These are phyloP conservation scores for Solanum etuberosum DNA, from an alignment of 257 asterid species.

Conservation along the genomic window DNA sequence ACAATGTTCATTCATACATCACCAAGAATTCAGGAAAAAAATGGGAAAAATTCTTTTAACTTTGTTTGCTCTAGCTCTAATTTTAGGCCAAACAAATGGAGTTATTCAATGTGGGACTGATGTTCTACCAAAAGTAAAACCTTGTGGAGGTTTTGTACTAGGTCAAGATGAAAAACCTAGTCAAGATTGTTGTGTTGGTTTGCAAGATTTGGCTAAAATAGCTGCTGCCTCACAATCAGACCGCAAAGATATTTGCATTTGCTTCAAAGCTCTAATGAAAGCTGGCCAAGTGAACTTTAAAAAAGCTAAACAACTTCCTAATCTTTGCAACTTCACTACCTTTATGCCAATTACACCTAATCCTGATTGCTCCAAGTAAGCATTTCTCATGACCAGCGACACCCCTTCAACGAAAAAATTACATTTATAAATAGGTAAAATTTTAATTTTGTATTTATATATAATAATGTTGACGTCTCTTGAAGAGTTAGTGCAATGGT, in stretches of 20 bases:
- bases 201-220: not conserved
- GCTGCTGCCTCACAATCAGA: not conserved
- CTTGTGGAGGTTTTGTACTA: not conserved
- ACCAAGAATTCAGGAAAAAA: not conserved
- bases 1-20: not conserved
- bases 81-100: not conserved
- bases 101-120: not conserved
- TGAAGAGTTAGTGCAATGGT: not conserved
- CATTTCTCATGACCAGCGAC: not conserved
- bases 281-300: not conserved
- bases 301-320: not conserved
- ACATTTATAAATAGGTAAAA: too few relatives aligned
- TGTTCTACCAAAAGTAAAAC: not conserved
- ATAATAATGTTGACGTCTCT: not conserved
- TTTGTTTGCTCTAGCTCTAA: not conserved
- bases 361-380: not conserved
- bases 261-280: not conserved
- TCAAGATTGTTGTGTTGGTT: not conserved
- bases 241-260: not conserved
- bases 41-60: not conserved
- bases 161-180: not conserved
- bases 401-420: too few relatives aligned
- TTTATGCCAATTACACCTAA: not conserved
- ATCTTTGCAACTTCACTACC: not conserved
- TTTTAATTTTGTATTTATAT: too few relatives aligned